Percentiles rank a stretch among this genome's conserved stretches.
Evolutionary conservation across 331 rosid species (phyloP).

Genomic region (Pyrus hybrid): DNA sequence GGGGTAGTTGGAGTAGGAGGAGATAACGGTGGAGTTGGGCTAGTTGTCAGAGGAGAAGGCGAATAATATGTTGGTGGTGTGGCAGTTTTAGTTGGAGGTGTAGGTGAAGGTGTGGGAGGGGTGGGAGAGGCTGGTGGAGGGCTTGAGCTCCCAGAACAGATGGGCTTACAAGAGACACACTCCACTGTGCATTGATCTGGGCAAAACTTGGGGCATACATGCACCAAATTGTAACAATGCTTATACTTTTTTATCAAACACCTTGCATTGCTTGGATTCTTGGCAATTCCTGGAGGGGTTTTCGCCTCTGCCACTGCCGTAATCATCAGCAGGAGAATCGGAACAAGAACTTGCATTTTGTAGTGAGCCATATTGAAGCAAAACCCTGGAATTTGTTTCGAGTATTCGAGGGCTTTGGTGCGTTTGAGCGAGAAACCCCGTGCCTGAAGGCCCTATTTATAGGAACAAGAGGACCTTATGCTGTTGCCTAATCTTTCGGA

Average conservation of each 20-base stretch:
- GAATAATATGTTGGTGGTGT: not conserved
- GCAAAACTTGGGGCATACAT: slow-evolving; percentile 59
- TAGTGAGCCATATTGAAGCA: slow-evolving; percentile 17
- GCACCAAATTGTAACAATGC: slow-evolving; percentile 40
- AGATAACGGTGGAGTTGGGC: not conserved
- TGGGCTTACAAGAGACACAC: slow-evolving; percentile 52
- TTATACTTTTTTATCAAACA: slow-evolving; percentile 43
- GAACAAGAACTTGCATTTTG: slow-evolving; percentile 9
- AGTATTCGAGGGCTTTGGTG: not conserved
- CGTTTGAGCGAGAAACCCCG: not conserved
- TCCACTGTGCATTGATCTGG: slow-evolving; percentile 42
- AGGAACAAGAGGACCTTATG: not conserved
- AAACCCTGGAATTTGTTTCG: not conserved
- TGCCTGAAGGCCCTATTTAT: slow-evolving; percentile 21
- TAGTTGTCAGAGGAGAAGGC: not conserved
- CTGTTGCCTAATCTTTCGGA: slow-evolving; percentile 12
- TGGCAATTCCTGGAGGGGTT: slow-evolving; percentile 45
- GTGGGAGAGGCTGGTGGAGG: slow-evolving; percentile 15
- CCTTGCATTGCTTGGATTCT: slow-evolving; percentile 34
- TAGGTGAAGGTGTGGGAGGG: not conserved
- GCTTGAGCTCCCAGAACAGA: slow-evolving; percentile 20
- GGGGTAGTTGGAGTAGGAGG: slow-evolving; percentile 2
- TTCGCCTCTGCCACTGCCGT: slow-evolving; percentile 7
- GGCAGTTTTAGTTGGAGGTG: not conserved
- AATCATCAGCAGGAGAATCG: slow-evolving; percentile 8